Conservation (phyloP, 345 rosid genomes). For the Nasturtium officinale region DNA sequence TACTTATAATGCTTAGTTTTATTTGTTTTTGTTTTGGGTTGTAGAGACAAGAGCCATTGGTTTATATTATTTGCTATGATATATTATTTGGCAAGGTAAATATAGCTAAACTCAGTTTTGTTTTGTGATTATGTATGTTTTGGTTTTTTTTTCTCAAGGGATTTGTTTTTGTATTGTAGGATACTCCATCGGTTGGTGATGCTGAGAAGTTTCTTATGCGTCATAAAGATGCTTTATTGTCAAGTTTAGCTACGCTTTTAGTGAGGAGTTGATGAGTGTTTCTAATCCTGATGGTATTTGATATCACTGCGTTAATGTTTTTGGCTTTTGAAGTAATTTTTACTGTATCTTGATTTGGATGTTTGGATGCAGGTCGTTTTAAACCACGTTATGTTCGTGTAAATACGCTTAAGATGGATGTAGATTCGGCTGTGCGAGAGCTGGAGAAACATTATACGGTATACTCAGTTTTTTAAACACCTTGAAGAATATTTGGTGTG, state of each 20-base stretch:
- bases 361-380: slow-evolving; percentile 55
- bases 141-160: slow-evolving; percentile 14
- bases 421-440: slow-evolving; percentile 62
- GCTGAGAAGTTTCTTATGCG: slow-evolving; percentile 73
- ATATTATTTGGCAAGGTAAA: slow-evolving; percentile 81
- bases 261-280: slow-evolving; percentile 64
- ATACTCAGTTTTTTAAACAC: not conserved
- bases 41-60: slow-evolving; percentile 79
- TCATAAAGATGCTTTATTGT: slow-evolving; percentile 54
- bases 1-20: not conserved
- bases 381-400: slow-evolving; percentile 88
- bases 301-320: not conserved
- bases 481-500: not conserved
- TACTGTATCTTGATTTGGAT: slow-evolving; percentile 3
- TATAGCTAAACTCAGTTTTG: not conserved
- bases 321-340: not conserved
- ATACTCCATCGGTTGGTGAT: slow-evolving; percentile 60
- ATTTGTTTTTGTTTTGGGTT: slow-evolving; percentile 18
- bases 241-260: slow-evolving; percentile 63
- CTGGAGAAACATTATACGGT: slow-evolving; percentile 64
- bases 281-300: slow-evolving; percentile 57
- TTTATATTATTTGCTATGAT: slow-evolving; percentile 68
- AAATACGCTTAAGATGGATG: slow-evolving; percentile 76
- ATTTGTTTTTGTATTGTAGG: slow-evolving; percentile 47
- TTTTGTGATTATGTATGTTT: not conserved